Percentiles rank a stretch among this genome's conserved stretches.
These are phyloP conservation scores for Scheffersomyces lignicola DNA, from an alignment of 1,139 yeast genomes.

Conservation along the genomic window DNA sequence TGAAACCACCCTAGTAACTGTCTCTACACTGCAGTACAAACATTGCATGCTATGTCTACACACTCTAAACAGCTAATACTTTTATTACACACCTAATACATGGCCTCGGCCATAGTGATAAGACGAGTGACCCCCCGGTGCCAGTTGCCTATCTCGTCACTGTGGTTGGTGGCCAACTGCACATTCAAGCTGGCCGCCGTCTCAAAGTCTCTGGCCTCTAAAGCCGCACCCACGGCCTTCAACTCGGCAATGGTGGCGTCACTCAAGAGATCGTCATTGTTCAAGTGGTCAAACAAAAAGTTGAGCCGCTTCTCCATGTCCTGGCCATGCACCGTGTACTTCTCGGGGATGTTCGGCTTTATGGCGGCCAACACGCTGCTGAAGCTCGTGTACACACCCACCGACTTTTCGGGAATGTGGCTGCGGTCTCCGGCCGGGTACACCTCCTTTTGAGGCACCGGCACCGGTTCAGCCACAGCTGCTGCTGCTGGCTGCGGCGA, in stretches of 20 bases:
- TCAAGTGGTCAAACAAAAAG: conserved; percentile 77
- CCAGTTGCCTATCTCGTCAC: conserved; percentile 89
- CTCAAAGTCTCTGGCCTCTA: conserved; percentile 55
- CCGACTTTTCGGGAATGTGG: conserved; percentile 61
- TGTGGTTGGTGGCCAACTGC: conserved; percentile 64
- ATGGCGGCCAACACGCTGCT: conserved; percentile 56
- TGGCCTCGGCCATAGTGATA: conserved; percentile 70
- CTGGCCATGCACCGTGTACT: conserved; percentile 67
- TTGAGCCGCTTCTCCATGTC: conserved; percentile 84
- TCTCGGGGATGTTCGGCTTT: conserved; percentile 75
- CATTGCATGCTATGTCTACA: too few relatives aligned
- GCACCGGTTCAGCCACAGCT: conserved; percentile 21
- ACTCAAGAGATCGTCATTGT: conserved; percentile 67
- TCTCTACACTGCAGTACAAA: too few relatives aligned
- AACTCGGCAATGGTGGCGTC: conserved; percentile 57
- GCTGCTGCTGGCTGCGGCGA: conserved; percentile 16
- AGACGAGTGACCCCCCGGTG: conserved; percentile 88
- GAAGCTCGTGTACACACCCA: conserved; percentile 61
- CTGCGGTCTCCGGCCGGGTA: conserved; percentile 71
- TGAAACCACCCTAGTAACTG: too few relatives aligned
- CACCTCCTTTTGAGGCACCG: conserved; percentile 26
- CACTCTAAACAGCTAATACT: too few relatives aligned
- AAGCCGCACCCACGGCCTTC: conserved; percentile 48
- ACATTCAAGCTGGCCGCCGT: conserved; percentile 59
- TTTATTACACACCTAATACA: conserved; percentile 17